Evolutionary conservation across 1,284 basidiomycete species (phyloP), one percentile per base, ranked within the genome.

Genomic region (Rhodotorula sp.): DNA sequence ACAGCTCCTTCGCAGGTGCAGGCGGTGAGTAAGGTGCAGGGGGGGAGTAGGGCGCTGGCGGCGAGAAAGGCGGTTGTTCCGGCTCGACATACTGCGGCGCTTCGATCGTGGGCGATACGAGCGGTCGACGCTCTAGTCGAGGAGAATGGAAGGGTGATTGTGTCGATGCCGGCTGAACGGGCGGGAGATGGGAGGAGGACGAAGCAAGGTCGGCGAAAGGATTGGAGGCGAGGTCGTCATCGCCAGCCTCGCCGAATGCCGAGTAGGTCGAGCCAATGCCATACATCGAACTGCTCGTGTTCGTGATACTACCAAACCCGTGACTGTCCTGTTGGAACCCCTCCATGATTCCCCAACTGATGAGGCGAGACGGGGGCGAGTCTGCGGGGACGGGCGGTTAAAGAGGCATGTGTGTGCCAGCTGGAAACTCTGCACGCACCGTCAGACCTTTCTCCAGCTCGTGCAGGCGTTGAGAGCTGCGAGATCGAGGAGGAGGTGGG

Each of bases 151-250:
- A 52, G 6, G 36, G 34, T 4, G 57, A 24, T 5, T 46, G 53
- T 1, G 44, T 10, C 1, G 48, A 30, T 15, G 27, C 22, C 11
- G 47, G 20, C 20, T 53, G 39, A 15, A 44, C 52, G 29, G 55
- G 53, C 34, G 60, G 64, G 10, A 62, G 39, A 32, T 29, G 19
- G 24, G 39, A 46, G 5, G 64, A 59, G 1, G 58, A 54, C n/a
- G 58, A 60, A 19, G 62, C 62, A 47, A 68, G 44, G 48, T 74
- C 73, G 32, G 71, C 73, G 30, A 68, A 74, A 15, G 73, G 73
- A 59, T 74, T 72, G 20, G 66, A 9, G 22, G 30, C 39, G 48
- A 74, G 63, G 48, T 67, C 70, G 22, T 72, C 73, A 17, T 62
- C 64, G 64, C 59, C 9, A 56, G 56, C 0, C 1, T 36, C 54